phyloP scores from a whole-genome alignment of 805 yeast species.

The Debaryomyces maramus region DNA sequence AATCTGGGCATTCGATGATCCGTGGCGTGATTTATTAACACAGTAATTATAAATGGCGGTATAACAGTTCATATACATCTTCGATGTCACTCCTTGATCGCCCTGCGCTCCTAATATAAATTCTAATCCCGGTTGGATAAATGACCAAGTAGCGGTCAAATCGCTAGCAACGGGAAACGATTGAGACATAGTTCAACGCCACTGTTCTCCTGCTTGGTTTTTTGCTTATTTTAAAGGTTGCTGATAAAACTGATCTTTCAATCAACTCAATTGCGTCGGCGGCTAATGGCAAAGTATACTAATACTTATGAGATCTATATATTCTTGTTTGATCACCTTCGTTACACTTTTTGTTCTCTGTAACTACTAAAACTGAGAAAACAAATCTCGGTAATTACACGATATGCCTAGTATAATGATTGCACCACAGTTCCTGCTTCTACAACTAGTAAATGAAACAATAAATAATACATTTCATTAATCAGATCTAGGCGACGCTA shows the following conservation, averaged over 20 bases:
- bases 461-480: neutral
- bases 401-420: no score
- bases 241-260: neutral
- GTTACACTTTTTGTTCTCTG: neutral
- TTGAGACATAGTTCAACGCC: slow-evolving; percentile 1
- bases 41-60: slow-evolving; percentile 93
- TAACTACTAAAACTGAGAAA: neutral
- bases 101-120: slow-evolving; percentile 70
- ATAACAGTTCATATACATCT: slow-evolving; percentile 84
- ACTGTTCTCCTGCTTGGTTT: neutral
- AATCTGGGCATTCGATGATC: slow-evolving; percentile 12
- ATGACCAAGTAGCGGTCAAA: slow-evolving; percentile 70
- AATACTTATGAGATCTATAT: neutral
- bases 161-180: slow-evolving; percentile 58
- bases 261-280: neutral
- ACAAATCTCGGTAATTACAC: neutral
- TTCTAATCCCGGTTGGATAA: slow-evolving; percentile 73
- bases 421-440: no score
- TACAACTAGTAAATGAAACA: no score
- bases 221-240: neutral
- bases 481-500: slow-evolving; percentile 10
- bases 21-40: slow-evolving; percentile 65
- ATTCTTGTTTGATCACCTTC: neutral
- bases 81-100: slow-evolving; percentile 62
- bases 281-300: neutral